Percentiles rank a stretch among this genome's conserved stretches.
Conservation (phyloP, 495 filamentous ascomycete genomes). For the Chaetomidium leptoderma region DNA sequence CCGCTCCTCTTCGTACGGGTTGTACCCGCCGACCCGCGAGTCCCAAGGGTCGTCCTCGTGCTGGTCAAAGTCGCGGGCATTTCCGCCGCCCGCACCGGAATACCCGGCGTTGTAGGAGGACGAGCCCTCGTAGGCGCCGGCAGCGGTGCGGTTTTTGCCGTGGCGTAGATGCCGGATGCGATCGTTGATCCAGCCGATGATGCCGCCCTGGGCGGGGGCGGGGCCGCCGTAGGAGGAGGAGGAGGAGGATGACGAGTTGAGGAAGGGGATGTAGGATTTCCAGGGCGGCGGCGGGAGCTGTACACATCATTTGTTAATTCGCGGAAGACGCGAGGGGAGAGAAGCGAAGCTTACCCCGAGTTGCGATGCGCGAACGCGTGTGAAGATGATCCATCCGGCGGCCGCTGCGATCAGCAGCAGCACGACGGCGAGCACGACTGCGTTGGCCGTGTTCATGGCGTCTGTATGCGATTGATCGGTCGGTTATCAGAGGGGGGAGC, state of each 20-base stretch:
- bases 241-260: slow-evolving; percentile 30
- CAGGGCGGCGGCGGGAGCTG: slow-evolving; percentile 58
- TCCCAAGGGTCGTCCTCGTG: slow-evolving; percentile 75
- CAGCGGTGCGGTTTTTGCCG: slow-evolving; percentile 48
- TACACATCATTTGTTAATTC: no score
- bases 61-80: slow-evolving; percentile 42
- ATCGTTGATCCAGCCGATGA: slow-evolving; percentile 57
- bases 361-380: slow-evolving; percentile 56
- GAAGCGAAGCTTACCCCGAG: slow-evolving; percentile 47
- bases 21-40: slow-evolving; percentile 58
- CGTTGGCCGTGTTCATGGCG: slow-evolving; percentile 39
- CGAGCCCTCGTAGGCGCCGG: slow-evolving; percentile 59
- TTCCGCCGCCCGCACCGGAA: slow-evolving; percentile 24
- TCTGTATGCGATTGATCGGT: not conserved
- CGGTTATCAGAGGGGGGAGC: not conserved
- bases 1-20: slow-evolving; percentile 60
- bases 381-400: slow-evolving; percentile 51
- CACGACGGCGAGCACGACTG: slow-evolving; percentile 49
- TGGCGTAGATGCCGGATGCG: slow-evolving; percentile 42
- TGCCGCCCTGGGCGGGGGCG: slow-evolving; percentile 53
- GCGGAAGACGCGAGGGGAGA: slow-evolving; percentile 2
- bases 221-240: slow-evolving; percentile 36
- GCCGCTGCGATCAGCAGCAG: slow-evolving; percentile 44
- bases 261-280: slow-evolving; percentile 59
- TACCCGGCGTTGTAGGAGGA: slow-evolving; percentile 17